Evolutionary conservation across 768 basidiomycete genomes (phyloP).

Genomic region (Bullera alba): DNA sequence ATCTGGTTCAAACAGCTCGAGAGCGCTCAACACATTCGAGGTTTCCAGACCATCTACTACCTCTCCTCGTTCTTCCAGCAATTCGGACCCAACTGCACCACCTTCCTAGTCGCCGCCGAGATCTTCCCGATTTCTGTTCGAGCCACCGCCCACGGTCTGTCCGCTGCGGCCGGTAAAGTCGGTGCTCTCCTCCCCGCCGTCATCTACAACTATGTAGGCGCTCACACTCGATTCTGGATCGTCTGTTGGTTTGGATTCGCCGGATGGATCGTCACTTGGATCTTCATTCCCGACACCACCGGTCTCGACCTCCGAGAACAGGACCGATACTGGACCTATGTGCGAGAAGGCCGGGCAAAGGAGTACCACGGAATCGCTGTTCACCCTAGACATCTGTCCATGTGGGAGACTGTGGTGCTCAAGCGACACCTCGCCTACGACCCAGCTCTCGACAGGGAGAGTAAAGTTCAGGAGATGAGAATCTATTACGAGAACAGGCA

Average conservation of each 20-base stretch:
- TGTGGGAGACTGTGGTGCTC: conserved; percentile 44
- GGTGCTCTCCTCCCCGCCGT: conserved; percentile 48
- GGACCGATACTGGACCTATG: conserved; percentile 48
- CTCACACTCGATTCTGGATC: conserved; percentile 45
- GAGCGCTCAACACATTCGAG: conserved; percentile 38
- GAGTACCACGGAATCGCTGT: conserved; percentile 49
- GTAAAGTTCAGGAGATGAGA: conserved; percentile 45
- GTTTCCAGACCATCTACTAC: conserved; percentile 48
- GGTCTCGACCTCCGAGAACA: conserved; percentile 49
- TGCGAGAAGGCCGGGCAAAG: conserved; percentile 40
- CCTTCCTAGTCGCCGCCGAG: conserved; percentile 49
- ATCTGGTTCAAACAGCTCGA: conserved; percentile 42
- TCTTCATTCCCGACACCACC: conserved; percentile 48
- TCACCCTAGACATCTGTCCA: conserved; percentile 46
- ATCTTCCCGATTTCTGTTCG: conserved; percentile 48
- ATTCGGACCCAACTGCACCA: conserved; percentile 44
- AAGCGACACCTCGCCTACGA: conserved; percentile 46
- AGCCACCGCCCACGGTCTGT: conserved; percentile 48
- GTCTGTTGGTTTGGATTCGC: conserved; percentile 48
- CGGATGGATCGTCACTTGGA: conserved; percentile 29
- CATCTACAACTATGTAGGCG: conserved; percentile 47
- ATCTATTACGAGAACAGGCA: conserved; percentile 31
- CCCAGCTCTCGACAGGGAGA: conserved; percentile 43
- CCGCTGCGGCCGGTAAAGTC: conserved; percentile 47
- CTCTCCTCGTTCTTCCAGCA: conserved; percentile 48